Conservation (phyloP, 371 early-diverging fungal genomes). For the Circinella umbellata region DNA sequence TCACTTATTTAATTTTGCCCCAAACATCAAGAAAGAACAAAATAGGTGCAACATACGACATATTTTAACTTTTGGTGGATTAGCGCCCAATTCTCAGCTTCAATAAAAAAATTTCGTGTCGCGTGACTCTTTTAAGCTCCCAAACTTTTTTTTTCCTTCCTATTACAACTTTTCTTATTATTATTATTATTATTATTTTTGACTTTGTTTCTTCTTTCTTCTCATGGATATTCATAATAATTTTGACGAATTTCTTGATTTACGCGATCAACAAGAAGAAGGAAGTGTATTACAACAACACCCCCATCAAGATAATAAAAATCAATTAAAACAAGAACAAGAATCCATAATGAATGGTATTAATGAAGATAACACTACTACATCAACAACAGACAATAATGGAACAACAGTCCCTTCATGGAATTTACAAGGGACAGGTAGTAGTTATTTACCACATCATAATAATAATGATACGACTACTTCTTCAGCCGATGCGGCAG, state of each 20-base stretch:
- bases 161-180: too few relatives aligned
- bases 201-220: not conserved
- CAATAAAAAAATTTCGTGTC: too few relatives aligned
- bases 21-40: too few relatives aligned
- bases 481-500: constrained; percentile 6
- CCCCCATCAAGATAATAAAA: not conserved
- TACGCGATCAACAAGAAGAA: constrained; percentile 34
- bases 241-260: constrained; percentile 27
- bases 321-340: not conserved
- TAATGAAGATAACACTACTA: not conserved
- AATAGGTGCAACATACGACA: too few relatives aligned
- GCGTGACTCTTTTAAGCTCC: too few relatives aligned
- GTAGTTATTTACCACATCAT: not conserved
- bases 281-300: constrained; percentile 1
- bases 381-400: not conserved
- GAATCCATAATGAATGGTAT: constrained; percentile 1
- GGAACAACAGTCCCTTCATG: constrained; percentile 8
- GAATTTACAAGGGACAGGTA: not conserved
- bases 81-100: too few relatives aligned
- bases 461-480: constrained; percentile 8
- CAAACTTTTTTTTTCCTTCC: too few relatives aligned
- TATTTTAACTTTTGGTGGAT: too few relatives aligned
- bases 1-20: too few relatives aligned
- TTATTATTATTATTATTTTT: not conserved
- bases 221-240: constrained; percentile 25